Evolutionary conservation across 139 green algal species (phyloP).

Genomic region (Picocystis salinarum): DNA sequence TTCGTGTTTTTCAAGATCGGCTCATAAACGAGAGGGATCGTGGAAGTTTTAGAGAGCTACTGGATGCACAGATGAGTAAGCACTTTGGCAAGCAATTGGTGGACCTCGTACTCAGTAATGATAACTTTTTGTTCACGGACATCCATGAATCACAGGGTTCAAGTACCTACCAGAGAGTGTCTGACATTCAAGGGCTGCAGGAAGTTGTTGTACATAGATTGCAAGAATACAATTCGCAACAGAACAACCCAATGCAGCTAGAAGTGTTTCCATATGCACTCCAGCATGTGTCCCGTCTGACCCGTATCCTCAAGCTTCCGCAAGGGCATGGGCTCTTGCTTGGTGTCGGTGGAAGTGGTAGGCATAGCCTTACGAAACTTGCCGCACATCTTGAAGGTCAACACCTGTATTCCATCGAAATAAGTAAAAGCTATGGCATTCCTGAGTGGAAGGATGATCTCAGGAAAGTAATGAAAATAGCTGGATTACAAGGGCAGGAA

Average conservation of each 20-base stretch:
- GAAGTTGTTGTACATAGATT: constrained; percentile 45
- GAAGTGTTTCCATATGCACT: constrained; percentile 70
- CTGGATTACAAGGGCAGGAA: constrained; percentile 45
- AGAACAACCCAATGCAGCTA: constrained; percentile 45
- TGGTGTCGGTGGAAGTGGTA: constrained; percentile 60
- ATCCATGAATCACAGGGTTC: no score
- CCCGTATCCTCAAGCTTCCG: constrained; percentile 54
- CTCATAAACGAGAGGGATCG: constrained; percentile 53
- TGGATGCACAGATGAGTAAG: constrained; percentile 4
- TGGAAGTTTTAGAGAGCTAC: constrained; percentile 33
- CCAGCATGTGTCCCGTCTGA: constrained; percentile 47
- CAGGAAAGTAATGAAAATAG: constrained; percentile 41
- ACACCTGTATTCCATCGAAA: constrained; percentile 54
- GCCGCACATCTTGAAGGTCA: constrained; percentile 49
- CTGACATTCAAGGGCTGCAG: constrained; percentile 29
- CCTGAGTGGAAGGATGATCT: constrained; percentile 58
- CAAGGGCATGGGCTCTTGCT: constrained; percentile 69
- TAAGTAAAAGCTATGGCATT: constrained; percentile 48
- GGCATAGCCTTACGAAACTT: constrained; percentile 56
- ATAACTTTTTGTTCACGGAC: constrained; percentile 5
- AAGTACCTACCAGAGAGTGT: constrained; percentile 39
- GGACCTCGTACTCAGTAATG: constrained; percentile 21
- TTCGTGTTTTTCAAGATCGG: constrained; percentile 53
- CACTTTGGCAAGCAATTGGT: constrained; percentile 23
- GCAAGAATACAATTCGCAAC: constrained; percentile 56